These are phyloP conservation scores for Papiliotrema flavescens DNA, from an alignment of 1,284 basidiomycete genomes.

Conservation along the genomic window DNA sequence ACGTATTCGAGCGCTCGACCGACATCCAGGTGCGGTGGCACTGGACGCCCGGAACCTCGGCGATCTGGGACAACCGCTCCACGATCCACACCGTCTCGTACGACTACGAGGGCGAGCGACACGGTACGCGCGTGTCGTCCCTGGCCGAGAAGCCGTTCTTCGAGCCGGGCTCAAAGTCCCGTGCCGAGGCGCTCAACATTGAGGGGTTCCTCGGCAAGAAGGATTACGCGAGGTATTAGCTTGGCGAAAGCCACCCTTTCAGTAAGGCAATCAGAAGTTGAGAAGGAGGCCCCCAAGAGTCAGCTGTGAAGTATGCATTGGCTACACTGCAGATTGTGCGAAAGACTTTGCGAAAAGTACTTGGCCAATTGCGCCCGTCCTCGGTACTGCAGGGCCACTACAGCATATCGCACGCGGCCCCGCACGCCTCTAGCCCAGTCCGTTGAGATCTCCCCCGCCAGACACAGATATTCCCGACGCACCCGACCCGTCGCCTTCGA, in stretches of 20 bases:
- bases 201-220: background rate
- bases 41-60: slow-evolving; percentile 41
- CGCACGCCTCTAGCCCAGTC: no score
- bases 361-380: no score
- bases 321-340: no score
- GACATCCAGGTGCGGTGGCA: slow-evolving; percentile 44
- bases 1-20: slow-evolving; percentile 37
- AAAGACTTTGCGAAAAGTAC: no score
- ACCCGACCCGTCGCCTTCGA: background rate
- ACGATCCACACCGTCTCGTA: slow-evolving; percentile 37
- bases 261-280: no score
- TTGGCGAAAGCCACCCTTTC: no score
- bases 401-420: no score
- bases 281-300: no score
- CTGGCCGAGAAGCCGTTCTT: slow-evolving; percentile 17
- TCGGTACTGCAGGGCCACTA: no score
- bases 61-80: slow-evolving; percentile 41
- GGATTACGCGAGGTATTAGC: slow-evolving; percentile 1
- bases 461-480: no score
- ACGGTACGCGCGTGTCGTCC: slow-evolving; percentile 21
- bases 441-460: no score
- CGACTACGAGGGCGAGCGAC: slow-evolving; percentile 8
- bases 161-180: slow-evolving; percentile 2
- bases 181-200: background rate
- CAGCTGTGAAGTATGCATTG: no score